Conservation (phyloP, 2,329 filamentous ascomycete species). For the Fusarium chuoi region DNA sequence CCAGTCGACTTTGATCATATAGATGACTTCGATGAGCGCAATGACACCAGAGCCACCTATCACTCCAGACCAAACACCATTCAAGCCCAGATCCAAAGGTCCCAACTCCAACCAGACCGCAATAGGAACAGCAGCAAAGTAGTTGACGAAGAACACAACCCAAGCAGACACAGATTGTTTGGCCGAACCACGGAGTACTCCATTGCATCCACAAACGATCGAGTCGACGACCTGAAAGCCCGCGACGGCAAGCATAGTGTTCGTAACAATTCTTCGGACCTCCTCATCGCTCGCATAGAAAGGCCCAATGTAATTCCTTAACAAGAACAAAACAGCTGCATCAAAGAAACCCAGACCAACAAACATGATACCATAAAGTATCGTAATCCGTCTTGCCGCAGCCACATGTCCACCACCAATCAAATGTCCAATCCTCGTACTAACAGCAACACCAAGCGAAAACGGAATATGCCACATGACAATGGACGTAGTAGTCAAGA, state of each 20-base stretch:
- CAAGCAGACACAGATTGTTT: constrained; percentile 24
- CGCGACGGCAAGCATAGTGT: constrained; percentile 14
- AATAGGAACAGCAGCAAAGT: constrained; percentile 25
- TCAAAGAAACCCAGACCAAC: constrained; percentile 11
- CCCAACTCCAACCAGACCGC: constrained; percentile 26
- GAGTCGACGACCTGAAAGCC: constrained; percentile 22
- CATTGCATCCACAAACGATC: constrained; percentile 26
- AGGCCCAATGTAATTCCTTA: constrained; percentile 10
- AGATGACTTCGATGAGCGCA: constrained; percentile 7
- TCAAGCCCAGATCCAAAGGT: not conserved
- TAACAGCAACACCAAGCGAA: constrained; percentile 52
- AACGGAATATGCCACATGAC: constrained; percentile 57
- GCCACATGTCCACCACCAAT: constrained; percentile 18
- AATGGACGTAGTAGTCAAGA: constrained; percentile 54
- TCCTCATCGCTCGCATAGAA: constrained; percentile 17
- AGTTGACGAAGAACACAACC: constrained; percentile 31
- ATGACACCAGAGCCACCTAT: constrained; percentile 11
- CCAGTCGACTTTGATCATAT: constrained; percentile 29
- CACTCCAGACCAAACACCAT: constrained; percentile 29
- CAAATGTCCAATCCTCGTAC: constrained; percentile 22
- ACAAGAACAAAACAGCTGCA: not conserved
- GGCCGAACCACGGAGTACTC: constrained; percentile 20
- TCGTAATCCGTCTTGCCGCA: constrained; percentile 1
- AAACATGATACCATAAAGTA: constrained; percentile 25
- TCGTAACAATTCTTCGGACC: constrained; percentile 4